phyloP scores from a whole-genome alignment of 176 grass and related monocot genomes.

The Metroxylon sagu region DNA sequence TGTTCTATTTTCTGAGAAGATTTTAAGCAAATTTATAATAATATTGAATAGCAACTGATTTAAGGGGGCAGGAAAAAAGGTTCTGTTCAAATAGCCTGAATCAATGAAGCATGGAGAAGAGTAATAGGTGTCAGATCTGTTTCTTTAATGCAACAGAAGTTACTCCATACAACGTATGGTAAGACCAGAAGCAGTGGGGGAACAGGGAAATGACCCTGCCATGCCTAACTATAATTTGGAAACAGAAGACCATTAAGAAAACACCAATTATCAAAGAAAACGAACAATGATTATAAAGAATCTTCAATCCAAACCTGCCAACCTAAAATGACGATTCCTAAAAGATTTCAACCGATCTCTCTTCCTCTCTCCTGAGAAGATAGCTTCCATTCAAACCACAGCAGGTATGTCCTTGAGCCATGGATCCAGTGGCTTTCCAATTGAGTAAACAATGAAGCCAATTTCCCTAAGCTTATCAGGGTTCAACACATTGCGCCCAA shows the following conservation, averaged over 20 bases:
- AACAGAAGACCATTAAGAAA: constrained; percentile 15
- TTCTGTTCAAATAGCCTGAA: too few species aligned
- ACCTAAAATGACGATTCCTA: too few species aligned
- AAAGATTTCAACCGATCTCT: too few species aligned
- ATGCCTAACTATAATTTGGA: constrained; percentile 11
- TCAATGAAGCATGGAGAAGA: too few species aligned
- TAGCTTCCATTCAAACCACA: constrained; percentile 5
- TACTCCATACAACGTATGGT: too few species aligned
- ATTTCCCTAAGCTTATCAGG: constrained; percentile 9
- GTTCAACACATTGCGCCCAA: constrained; percentile 10
- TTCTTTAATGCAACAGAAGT: too few species aligned
- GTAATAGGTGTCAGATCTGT: too few species aligned
- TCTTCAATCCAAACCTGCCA: not conserved
- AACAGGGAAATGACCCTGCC: constrained; percentile 3
- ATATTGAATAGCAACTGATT: too few species aligned
- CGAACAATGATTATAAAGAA: constrained; percentile 26
- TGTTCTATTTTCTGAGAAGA: too few species aligned
- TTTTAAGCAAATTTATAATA: too few species aligned
- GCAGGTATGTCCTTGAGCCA: constrained; percentile 6
- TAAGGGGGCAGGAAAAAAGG: too few species aligned
- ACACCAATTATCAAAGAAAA: constrained; percentile 17
- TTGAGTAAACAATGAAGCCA: constrained; percentile 17
- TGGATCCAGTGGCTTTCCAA: constrained; percentile 9
- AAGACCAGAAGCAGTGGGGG: constrained; percentile 7
- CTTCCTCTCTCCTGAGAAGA: too few species aligned